Evolutionary conservation across 306 rosid species (phyloP).

Genomic region (Argentina anserina): DNA sequence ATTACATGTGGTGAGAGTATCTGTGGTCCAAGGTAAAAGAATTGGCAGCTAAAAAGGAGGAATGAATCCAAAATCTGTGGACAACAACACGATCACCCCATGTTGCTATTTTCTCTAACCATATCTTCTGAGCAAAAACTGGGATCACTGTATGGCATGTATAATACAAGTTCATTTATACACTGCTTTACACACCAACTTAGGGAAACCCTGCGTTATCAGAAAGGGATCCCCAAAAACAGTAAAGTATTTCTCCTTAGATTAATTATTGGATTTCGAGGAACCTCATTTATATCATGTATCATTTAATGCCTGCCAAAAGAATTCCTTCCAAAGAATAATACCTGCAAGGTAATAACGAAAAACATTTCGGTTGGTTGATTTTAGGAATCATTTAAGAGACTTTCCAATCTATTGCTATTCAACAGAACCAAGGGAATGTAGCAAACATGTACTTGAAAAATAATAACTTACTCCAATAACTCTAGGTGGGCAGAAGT

Average conservation of each 20-base stretch:
- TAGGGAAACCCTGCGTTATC: constrained; percentile 27
- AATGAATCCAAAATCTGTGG: neutral
- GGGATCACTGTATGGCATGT: constrained; percentile 36
- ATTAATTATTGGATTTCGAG: constrained; percentile 31
- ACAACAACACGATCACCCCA: constrained; percentile 7
- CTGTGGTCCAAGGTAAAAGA: neutral
- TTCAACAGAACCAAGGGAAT: neutral
- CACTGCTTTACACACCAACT: constrained; percentile 31
- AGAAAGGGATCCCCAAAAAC: constrained; percentile 33
- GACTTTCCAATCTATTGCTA: neutral
- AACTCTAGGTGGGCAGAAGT: constrained; percentile 75
- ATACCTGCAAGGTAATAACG: constrained; percentile 38
- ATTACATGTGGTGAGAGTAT: neutral
- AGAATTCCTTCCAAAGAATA: constrained; percentile 26
- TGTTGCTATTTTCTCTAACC: constrained; percentile 29
- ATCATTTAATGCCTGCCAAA: constrained; percentile 37
- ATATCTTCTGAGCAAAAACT: constrained; percentile 44
- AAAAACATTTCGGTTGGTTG: neutral
- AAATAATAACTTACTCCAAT: constrained; percentile 17
- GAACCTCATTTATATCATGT: constrained; percentile 29
- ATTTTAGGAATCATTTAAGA: neutral
- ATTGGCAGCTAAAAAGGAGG: constrained; percentile 5
- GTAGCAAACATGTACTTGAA: neutral
- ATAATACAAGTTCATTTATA: constrained; percentile 30
- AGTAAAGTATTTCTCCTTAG: constrained; percentile 24